Base-by-base conservation (phyloP, 106 monocot species). In the Narthecium ossifragum region DNA sequence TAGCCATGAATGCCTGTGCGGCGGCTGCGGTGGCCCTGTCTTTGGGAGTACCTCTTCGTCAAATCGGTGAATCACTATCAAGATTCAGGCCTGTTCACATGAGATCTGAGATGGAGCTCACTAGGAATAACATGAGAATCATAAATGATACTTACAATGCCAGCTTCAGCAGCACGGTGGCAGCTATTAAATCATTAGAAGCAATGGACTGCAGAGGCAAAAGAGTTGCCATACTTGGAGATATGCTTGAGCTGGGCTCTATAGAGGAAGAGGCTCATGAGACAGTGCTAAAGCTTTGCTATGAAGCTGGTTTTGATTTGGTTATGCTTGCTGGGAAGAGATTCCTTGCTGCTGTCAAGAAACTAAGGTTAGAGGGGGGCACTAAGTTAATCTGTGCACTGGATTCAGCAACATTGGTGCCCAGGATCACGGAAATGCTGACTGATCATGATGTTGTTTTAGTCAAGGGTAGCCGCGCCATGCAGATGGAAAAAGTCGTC, bases 61-160 rank as follows among this genome's bases (percentile, higher is more conserved):
- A 57, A 40, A 58, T 62, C 13, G 61, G 55, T 2, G 55, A 68
- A 62, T 46, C 68, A 13, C 49, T 75, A 3, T 67, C 74, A 10
- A 62, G 57, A 41, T 75, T 75, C 49, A 68, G 51, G 2, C 74
- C 74, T 22, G 55, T 62, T 10, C 33, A n/a, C 10, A 75, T 75
- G 74, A 55, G 74, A 22, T 75, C 68, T 6, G 53, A 75, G 22
- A 46, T 75, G 29, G 18, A 47, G 18, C 23, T 57, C 54, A 55
- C 61, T 5, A 4, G 26, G 26, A 56, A 68, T 43, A 68, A 62
- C 31, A 57, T 75, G 27, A 61, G 17, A 38, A 56, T 75, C 60
- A 61, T 75, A 17, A 68, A 68, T 46, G 74, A 75, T 27, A 47
- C 62, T 17, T 68, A 75, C 62, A 75, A 75, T 50, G 74, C 74